A percentile compares a stretch with the other conserved stretches of the same genome.
These are phyloP conservation scores for Thalassiosira mediterranea DNA, from an alignment of 352 stramenopile species.

Conservation along the genomic window DNA sequence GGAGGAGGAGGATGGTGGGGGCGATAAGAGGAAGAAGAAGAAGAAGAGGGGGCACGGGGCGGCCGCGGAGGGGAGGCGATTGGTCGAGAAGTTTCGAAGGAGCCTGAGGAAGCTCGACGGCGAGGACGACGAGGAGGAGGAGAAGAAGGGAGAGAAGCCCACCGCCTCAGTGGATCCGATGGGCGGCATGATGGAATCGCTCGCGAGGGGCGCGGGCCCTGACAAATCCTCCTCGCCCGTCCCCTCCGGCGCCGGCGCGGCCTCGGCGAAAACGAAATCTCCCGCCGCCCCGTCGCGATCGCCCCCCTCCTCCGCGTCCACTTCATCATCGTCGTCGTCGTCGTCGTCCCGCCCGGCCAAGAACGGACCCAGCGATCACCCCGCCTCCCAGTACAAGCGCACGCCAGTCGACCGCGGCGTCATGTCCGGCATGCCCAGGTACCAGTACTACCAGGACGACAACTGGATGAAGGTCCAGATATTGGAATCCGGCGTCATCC, in stretches of 20 bases:
- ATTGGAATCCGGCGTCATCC: slow-evolving; percentile 66
- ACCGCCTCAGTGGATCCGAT: slow-evolving; percentile 1
- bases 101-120: slow-evolving; percentile 2
- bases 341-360: background rate
- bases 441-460: slow-evolving; percentile 85
- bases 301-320: background rate
- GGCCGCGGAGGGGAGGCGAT: background rate
- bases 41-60: slow-evolving; percentile 5
- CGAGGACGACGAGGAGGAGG: slow-evolving; percentile 13
- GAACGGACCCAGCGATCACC: slow-evolving; percentile 5
- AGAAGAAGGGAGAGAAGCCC: slow-evolving; percentile 16
- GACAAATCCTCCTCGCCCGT: no score
- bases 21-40: background rate
- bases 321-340: background rate
- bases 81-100: slow-evolving; percentile 12
- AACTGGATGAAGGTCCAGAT: slow-evolving; percentile 82
- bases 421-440: slow-evolving; percentile 69
- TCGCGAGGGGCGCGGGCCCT: background rate
- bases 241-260: slow-evolving; percentile 29
- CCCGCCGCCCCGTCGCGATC: background rate
- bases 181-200: slow-evolving; percentile 2
- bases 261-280: slow-evolving; percentile 2
- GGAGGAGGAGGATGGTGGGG: background rate
- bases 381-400: slow-evolving; percentile 7
- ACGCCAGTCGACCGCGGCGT: slow-evolving; percentile 7